Evolutionary conservation across 2,329 filamentous ascomycete genomes (phyloP), one percentile per base, ranked within the genome.

Genomic region (Apiospora arundinis): DNA sequence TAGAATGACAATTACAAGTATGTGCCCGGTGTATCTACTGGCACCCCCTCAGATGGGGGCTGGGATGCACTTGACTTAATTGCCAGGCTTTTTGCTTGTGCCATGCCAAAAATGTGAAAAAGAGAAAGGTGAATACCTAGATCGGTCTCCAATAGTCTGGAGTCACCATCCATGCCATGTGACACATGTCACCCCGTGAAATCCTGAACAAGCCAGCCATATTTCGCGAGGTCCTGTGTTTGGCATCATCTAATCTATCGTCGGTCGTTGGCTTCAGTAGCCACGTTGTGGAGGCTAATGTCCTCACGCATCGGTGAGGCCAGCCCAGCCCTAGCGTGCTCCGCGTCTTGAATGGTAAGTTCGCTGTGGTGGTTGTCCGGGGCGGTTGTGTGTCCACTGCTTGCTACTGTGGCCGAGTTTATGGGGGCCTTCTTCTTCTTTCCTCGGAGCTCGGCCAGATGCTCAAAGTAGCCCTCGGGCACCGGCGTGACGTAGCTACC

Each of bases 401-500:
- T 78, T 32, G 74, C 73, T n/a, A 70, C 66, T 2, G 68, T 45
- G n/a, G 65, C 69, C n/a, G 72, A 71, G 11, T 68, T 63, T 1
- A 71, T 67, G 2, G 71, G 32, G 1, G 40, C 46, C 81, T 92
- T 92, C 74, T 88, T 86, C 73, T 89, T 92, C 80, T 93, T 91
- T 66, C 92, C 92, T 69, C 93, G 87, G 23, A 95, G 82, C 72
- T 87, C 85, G 81, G 93, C 92, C 6, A 97, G 86, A 77, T 94
- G 93, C 75, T 93, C 90, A 76, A 98, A 96, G 83, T 98, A 98
- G 48, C 89, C 91, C 8, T 91, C 88, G 1, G 92, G 89, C 1
- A 98, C 92, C 0, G 90, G 90, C 0, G 95, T 98, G 73, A 93
- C 87, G 81, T 98, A 98, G 74, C 91, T 90, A 65, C 95, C 95